Conservation (phyloP, 1,284 basidiomycete genomes). For the Pascua guehoae region DNA sequence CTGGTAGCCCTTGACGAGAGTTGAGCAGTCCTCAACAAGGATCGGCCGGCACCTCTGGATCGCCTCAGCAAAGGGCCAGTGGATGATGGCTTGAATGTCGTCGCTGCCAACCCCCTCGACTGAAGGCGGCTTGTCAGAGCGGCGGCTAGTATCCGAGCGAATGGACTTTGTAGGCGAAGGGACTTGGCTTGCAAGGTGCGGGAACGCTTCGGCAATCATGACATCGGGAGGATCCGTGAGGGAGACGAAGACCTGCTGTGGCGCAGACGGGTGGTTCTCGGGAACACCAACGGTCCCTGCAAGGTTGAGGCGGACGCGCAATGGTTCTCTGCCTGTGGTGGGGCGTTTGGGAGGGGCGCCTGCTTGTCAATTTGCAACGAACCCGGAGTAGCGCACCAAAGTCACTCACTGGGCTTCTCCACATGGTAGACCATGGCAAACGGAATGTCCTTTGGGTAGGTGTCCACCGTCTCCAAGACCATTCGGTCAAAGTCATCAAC, state of each 20-base stretch:
- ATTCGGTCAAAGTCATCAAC: conserved; percentile 37
- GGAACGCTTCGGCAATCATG: conserved; percentile 12
- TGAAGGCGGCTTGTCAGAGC: conserved; percentile 3
- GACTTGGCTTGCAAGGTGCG: background rate
- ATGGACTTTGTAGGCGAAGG: background rate
- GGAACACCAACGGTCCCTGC: conserved; percentile 43
- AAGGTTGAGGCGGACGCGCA: conserved; percentile 2
- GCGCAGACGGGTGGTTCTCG: conserved; percentile 33
- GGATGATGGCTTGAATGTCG: background rate
- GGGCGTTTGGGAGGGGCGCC: background rate
- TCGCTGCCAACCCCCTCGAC: background rate
- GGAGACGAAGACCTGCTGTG: conserved; percentile 5
- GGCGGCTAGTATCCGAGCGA: background rate
- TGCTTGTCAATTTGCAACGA: background rate
- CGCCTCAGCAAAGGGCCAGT: conserved; percentile 43
- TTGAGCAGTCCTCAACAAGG: conserved; percentile 41
- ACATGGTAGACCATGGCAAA: conserved; percentile 44
- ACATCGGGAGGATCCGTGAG: background rate
- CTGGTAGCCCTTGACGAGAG: conserved; percentile 35
- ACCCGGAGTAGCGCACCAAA: too few species aligned
- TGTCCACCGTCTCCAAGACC: conserved; percentile 29
- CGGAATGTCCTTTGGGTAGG: conserved; percentile 6
- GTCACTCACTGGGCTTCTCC: conserved; percentile 17
- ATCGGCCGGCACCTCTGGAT: conserved; percentile 31
- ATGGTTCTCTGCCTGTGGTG: background rate